These are phyloP conservation scores for Dryas octopetala DNA, from an alignment of 306 rosid genomes.

Conservation along the genomic window DNA sequence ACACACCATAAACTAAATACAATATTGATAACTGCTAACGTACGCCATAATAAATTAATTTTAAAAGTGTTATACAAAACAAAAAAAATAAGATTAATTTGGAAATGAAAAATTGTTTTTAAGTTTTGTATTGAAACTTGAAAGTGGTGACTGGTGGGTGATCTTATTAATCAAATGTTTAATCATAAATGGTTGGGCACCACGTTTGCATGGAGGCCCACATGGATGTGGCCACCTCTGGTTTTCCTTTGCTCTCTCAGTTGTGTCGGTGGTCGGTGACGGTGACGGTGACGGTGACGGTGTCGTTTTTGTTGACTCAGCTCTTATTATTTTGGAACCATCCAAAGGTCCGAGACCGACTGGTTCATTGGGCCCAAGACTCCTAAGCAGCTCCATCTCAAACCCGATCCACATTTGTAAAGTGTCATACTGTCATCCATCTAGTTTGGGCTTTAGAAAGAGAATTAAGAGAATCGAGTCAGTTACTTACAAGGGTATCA, in stretches of 20 bases:
- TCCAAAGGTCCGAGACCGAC: not conserved
- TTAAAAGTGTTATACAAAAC: not conserved
- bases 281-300: not conserved
- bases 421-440: too few species aligned
- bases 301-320: constrained; percentile 3
- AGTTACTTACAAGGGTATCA: too few species aligned
- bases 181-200: not conserved
- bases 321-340: not conserved
- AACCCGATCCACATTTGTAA: too few species aligned
- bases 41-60: not conserved
- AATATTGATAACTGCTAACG: not conserved
- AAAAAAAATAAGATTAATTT: not conserved
- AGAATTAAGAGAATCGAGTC: too few species aligned
- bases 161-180: not conserved
- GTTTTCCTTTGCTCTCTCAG: not conserved
- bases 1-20: not conserved
- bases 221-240: not conserved
- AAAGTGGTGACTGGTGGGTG: not conserved
- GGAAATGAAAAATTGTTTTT: not conserved
- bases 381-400: too few species aligned
- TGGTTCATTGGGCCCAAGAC: not conserved
- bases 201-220: constrained; percentile 3
- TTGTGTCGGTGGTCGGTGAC: constrained; percentile 7
- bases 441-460: too few species aligned
- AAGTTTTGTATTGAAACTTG: constrained; percentile 2